Evolutionary conservation across 768 basidiomycete species (phyloP).

Genomic region (Tulasnella sp.): DNA sequence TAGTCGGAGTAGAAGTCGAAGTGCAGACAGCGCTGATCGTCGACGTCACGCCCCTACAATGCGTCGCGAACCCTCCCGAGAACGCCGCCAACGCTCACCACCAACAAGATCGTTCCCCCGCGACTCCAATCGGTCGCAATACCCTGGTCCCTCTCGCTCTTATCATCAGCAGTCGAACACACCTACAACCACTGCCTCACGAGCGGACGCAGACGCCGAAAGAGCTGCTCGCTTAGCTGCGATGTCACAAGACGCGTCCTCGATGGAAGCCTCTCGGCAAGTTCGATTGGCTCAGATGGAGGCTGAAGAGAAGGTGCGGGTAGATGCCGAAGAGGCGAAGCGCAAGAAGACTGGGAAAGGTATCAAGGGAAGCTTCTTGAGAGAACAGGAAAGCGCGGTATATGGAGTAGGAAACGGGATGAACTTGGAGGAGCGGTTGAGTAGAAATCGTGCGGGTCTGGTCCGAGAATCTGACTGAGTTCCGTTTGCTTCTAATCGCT

Average conservation of each 20-base stretch:
- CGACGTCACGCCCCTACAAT: conserved; percentile 22
- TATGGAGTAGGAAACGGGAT: conserved; percentile 46
- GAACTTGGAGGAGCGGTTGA: conserved; percentile 69
- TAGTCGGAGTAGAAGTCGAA: conserved; percentile 12
- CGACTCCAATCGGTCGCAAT: not conserved
- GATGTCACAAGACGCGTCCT: conserved; percentile 69
- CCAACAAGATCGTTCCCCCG: conserved; percentile 21
- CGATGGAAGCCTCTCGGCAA: conserved; percentile 56
- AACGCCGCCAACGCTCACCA: conserved; percentile 22
- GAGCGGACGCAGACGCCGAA: conserved; percentile 32
- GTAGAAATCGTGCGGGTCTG: conserved; percentile 58
- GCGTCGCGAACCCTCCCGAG: conserved; percentile 25
- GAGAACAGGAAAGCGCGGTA: conserved; percentile 72
- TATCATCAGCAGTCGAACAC: conserved; percentile 32
- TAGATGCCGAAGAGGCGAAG: conserved; percentile 58
- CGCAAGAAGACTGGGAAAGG: conserved; percentile 50
- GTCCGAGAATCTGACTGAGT: conserved; percentile 29
- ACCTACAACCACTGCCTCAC: conserved; percentile 31
- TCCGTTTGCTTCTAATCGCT: no score
- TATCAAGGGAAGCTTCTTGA: conserved; percentile 73
- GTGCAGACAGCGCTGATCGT: conserved; percentile 20
- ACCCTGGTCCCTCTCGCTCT: conserved; percentile 19
- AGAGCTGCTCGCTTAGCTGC: conserved; percentile 82
- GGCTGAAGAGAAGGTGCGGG: conserved; percentile 67
- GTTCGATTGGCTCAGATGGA: conserved; percentile 57